These are phyloP conservation scores for Aspergillus fijiensis DNA, from an alignment of 2,329 filamentous ascomycete species.

Conservation along the genomic window DNA sequence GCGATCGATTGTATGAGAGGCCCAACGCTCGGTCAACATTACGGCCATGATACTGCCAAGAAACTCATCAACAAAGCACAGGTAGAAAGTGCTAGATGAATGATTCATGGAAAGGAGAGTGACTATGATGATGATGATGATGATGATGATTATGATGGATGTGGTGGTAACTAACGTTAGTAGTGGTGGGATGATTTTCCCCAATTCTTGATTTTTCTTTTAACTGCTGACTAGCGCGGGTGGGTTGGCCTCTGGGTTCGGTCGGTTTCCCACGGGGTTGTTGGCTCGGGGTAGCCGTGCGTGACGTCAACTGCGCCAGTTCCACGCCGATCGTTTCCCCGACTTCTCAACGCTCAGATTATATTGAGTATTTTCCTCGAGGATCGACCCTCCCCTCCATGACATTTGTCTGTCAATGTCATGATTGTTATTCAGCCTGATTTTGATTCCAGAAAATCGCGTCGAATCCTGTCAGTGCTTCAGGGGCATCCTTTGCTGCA, in stretches of 20 bases:
- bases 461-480: constrained; percentile 6
- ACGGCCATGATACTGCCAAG: background rate
- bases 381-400: background rate
- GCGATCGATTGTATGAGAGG: constrained; percentile 9
- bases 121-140: background rate
- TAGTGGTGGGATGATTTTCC: background rate
- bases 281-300: constrained; percentile 10
- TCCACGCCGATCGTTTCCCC: constrained; percentile 1
- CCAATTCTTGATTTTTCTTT: background rate
- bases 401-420: background rate
- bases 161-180: background rate
- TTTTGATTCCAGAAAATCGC: constrained; percentile 7
- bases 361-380: background rate
- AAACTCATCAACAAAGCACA: background rate
- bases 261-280: constrained; percentile 4
- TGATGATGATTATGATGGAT: background rate
- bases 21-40: background rate
- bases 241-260: background rate
- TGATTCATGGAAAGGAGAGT: background rate
- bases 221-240: background rate
- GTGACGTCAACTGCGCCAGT: constrained; percentile 24
- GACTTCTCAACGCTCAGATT: background rate
- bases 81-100: background rate
- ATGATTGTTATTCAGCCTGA: background rate
- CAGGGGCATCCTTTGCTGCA: background rate